phyloP scores from a whole-genome alignment of 345 rosid species.

The Viola odorata region DNA sequence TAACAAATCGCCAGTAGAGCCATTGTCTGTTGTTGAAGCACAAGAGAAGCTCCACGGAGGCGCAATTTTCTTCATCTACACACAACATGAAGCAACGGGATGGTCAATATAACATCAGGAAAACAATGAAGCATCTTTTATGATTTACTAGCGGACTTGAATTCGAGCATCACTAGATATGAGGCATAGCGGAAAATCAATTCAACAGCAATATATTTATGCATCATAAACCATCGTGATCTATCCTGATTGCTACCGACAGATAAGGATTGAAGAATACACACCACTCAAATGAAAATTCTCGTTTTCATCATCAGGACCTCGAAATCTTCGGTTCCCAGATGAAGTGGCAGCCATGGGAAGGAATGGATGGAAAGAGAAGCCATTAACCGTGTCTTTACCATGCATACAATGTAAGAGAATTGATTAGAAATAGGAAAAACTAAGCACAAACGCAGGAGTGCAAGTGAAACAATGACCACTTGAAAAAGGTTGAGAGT shows the following conservation, averaged over 20 bases:
- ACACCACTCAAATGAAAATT: slow-evolving; percentile 44
- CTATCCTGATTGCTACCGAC: too few species aligned
- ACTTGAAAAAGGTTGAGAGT: neutral
- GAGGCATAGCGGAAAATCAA: too few species aligned
- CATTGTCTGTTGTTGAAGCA: slow-evolving; percentile 25
- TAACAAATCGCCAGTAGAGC: neutral
- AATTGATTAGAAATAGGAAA: slow-evolving; percentile 11
- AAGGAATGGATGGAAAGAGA: slow-evolving; percentile 82
- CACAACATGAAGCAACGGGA: neutral
- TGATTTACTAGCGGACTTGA: too few species aligned
- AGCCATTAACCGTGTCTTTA: slow-evolving; percentile 80
- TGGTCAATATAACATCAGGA: too few species aligned
- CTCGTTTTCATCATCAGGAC: slow-evolving; percentile 44
- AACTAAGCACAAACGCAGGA: neutral
- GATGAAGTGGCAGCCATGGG: slow-evolving; percentile 95
- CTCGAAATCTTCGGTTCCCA: slow-evolving; percentile 74
- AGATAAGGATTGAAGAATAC: neutral
- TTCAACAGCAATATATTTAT: too few species aligned
- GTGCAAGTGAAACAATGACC: slow-evolving; percentile 1
- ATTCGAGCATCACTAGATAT: too few species aligned
- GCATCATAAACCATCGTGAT: too few species aligned
- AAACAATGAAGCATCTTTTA: too few species aligned
- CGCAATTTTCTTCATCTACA: slow-evolving; percentile 60
- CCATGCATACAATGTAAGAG: slow-evolving; percentile 1
- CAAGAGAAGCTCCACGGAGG: slow-evolving; percentile 72